A percentile compares a stretch with the other conserved stretches of the same genome.
These are phyloP conservation scores for Leptographium wingfieldii DNA, from an alignment of 2,329 filamentous ascomycete species.

Conservation along the genomic window DNA sequence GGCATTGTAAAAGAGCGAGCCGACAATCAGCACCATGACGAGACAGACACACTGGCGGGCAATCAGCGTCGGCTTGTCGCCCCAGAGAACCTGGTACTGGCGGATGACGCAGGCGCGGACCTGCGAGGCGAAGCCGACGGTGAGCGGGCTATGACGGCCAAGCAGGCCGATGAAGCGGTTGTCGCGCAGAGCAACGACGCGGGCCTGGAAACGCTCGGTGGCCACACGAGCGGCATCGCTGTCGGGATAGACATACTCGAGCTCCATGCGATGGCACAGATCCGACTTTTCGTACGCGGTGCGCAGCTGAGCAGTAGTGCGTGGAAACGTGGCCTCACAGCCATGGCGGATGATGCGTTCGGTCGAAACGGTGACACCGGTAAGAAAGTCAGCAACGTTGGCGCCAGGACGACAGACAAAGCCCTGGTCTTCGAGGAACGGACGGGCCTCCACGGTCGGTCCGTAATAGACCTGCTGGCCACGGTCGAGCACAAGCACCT, in stretches of 20 bases:
- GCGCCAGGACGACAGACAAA: slow-evolving; percentile 60
- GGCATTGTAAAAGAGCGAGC: slow-evolving; percentile 67
- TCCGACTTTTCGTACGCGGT: slow-evolving; percentile 41
- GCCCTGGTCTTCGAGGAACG: slow-evolving; percentile 66
- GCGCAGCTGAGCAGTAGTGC: slow-evolving; percentile 50
- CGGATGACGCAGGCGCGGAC: slow-evolving; percentile 55
- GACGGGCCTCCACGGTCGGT: slow-evolving; percentile 50
- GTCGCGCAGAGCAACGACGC: slow-evolving; percentile 29
- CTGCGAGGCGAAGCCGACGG: slow-evolving; percentile 53
- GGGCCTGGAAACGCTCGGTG: slow-evolving; percentile 39
- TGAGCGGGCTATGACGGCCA: slow-evolving; percentile 31
- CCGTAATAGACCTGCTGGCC: slow-evolving; percentile 70
- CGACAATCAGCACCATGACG: slow-evolving; percentile 59
- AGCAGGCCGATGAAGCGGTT: slow-evolving; percentile 53
- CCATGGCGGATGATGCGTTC: slow-evolving; percentile 59
- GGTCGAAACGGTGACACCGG: slow-evolving; percentile 61
- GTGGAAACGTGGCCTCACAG: slow-evolving; percentile 48
- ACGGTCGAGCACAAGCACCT: slow-evolving; percentile 68
- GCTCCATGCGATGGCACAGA: slow-evolving; percentile 35
- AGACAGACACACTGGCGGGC: slow-evolving; percentile 72
- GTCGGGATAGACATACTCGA: slow-evolving; percentile 46
- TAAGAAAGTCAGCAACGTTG: slow-evolving; percentile 74
- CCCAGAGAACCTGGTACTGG: slow-evolving; percentile 68
- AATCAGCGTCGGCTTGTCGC: slow-evolving; percentile 60
- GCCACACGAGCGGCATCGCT: slow-evolving; percentile 32